These are phyloP conservation scores for Xylariaceae sp. DNA, from an alignment of 2,329 filamentous ascomycete genomes.

Conservation along the genomic window DNA sequence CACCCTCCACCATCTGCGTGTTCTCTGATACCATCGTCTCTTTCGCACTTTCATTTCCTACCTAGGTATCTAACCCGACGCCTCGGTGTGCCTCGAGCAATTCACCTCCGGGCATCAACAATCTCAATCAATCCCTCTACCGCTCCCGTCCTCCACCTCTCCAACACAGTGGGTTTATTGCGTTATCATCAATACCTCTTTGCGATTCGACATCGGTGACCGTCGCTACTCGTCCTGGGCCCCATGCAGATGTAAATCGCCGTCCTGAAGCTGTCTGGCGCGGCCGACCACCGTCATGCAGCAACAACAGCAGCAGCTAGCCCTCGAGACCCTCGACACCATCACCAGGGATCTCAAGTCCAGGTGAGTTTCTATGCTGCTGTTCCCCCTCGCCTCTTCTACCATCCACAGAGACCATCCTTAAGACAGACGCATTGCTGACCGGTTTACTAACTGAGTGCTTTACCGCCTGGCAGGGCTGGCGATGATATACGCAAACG, in stretches of 20 bases:
- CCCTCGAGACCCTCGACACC: conserved; percentile 51
- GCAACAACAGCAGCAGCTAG: conserved; percentile 44
- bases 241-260: conserved; percentile 25
- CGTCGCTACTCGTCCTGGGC: conserved; percentile 9
- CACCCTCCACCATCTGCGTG: background rate
- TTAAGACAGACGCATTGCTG: background rate
- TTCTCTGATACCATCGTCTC: too few species aligned
- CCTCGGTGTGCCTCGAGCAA: background rate
- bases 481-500: conserved; percentile 50
- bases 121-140: background rate
- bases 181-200: conserved; percentile 3
- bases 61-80: background rate
- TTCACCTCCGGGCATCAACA: background rate
- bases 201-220: conserved; percentile 25
- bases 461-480: conserved; percentile 24
- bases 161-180: background rate
- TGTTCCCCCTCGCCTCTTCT: background rate
- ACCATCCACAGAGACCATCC: background rate
- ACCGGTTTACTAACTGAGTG: background rate
- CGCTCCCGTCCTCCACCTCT: background rate
- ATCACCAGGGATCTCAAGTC: conserved; percentile 52
- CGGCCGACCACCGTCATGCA: conserved; percentile 34
- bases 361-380: conserved; percentile 36
- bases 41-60: too few species aligned
- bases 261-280: conserved; percentile 31